A percentile compares a stretch with the other conserved stretches of the same genome.
These are phyloP conservation scores for Colletotrichum tabaci DNA, from an alignment of 2,329 filamentous ascomycete species.

Conservation along the genomic window DNA sequence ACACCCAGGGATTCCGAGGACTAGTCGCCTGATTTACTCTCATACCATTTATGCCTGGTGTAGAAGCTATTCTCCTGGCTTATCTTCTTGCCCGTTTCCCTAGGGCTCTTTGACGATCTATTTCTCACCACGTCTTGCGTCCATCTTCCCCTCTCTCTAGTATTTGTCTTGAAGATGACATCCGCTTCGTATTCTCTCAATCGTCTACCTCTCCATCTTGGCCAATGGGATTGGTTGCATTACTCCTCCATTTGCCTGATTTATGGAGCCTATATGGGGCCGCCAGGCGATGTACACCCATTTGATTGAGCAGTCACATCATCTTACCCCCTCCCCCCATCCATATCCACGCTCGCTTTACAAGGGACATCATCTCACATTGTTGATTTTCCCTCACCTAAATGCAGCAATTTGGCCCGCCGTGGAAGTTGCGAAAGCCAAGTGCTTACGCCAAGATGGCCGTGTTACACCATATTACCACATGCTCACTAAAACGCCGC, in stretches of 20 bases:
- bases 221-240: slow-evolving; percentile 19
- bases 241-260: slow-evolving; percentile 19
- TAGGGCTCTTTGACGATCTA: too few relatives aligned
- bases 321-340: not conserved
- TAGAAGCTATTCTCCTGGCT: too few relatives aligned
- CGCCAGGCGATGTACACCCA: not conserved
- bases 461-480: not conserved
- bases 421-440: not conserved
- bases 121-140: not conserved
- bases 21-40: too few relatives aligned
- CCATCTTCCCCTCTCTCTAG: too few relatives aligned
- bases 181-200: not conserved
- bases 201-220: not conserved
- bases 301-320: not conserved
- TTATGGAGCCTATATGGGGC: slow-evolving; percentile 12
- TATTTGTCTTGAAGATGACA: too few relatives aligned
- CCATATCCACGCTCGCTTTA: too few relatives aligned
- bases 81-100: too few relatives aligned
- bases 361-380: not conserved
- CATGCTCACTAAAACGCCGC: not conserved
- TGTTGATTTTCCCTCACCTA: not conserved
- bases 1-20: too few relatives aligned
- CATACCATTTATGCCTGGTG: too few relatives aligned
- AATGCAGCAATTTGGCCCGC: not conserved
- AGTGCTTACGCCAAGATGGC: not conserved